Evolutionary conservation across 2,329 filamentous ascomycete species (phyloP), one percentile per base, ranked within the genome.

Genomic region (Cladophialophora yegresii): DNA sequence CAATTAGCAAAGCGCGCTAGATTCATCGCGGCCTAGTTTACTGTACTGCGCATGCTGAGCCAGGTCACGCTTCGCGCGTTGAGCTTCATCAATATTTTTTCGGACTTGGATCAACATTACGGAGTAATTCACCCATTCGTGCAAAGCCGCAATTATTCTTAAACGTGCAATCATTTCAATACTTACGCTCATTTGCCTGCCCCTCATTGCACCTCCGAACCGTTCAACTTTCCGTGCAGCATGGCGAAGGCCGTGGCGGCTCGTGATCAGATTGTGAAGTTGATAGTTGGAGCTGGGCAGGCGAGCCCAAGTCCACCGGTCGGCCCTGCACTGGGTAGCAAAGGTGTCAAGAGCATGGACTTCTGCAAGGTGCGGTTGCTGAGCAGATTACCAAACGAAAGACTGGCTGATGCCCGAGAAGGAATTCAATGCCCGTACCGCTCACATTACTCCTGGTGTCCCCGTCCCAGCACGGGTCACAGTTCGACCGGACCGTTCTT

Each of bases 311-410:
- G 92, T 79, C 95, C 95, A 36, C 95, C 95, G 4, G 93, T 99
- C 73, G 95, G 95, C 83, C 95, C 95, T 64, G 95, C 95, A 60
- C 85, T 99, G 70, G 95, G 95, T 80, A 93, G 89, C 77, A 98
- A 97, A 83, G 95, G 95, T 83, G 90, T 99, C 68, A 99, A 99
- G 83, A 96, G 91, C 64, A 99, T 99, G 89, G 95, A 99, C 80
- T 99, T 98, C 78, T 98, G 95, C 87, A 98, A 98, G 85, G 93
- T 96, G 77, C 63, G 75, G 61, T 23, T 40, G 54, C 62, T 51
- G 4, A n/a, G 16, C 32, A 12, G 20, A 51, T 8, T 4, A 26
- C 26, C n/a, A 26, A 60, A 16, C 23, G 22, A 12, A 33, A 54
- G 16, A 12, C 22, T 53, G 49, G 47, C 43, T 64, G 43, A 67